Conservation (phyloP, 306 rosid species). For the Cucurbita pepo region DNA sequence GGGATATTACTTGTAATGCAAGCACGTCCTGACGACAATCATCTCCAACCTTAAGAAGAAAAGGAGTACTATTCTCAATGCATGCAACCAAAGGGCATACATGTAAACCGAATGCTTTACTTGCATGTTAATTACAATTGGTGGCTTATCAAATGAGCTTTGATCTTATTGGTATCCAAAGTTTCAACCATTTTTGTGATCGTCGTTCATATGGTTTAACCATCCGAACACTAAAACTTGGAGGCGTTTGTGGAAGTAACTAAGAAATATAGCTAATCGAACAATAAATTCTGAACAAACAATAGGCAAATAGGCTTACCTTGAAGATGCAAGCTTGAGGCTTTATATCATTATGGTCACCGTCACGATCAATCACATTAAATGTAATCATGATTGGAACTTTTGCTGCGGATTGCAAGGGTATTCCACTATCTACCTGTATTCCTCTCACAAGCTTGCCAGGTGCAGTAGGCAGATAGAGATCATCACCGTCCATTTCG, state of each 20-base stretch:
- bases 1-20: conserved; percentile 94
- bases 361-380: conserved; percentile 65
- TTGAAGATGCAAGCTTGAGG: conserved; percentile 98
- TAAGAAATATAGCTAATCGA: not conserved
- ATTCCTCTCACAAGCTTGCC: conserved; percentile 74
- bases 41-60: conserved; percentile 72
- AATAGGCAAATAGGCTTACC: conserved; percentile 23
- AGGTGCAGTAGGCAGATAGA: conserved; percentile 85
- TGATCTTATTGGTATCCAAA: not conserved
- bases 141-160: not conserved
- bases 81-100: not conserved
- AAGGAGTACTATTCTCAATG: not conserved
- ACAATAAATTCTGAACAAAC: not conserved
- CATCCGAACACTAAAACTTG: not conserved
- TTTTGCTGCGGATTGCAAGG: conserved; percentile 94
- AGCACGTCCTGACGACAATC: conserved; percentile 99
- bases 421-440: conserved; percentile 86
- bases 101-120: not conserved
- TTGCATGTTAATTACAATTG: not conserved
- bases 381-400: conserved; percentile 96
- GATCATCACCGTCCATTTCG: conserved; percentile 71
- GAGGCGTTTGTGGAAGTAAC: not conserved
- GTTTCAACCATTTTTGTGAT: not conserved
- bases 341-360: conserved; percentile 53
- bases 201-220: not conserved